A percentile compares a stretch with the other conserved stretches of the same genome.
These are phyloP conservation scores for Candida freyschussii DNA, from an alignment of 1,139 yeast species.

Conservation along the genomic window DNA sequence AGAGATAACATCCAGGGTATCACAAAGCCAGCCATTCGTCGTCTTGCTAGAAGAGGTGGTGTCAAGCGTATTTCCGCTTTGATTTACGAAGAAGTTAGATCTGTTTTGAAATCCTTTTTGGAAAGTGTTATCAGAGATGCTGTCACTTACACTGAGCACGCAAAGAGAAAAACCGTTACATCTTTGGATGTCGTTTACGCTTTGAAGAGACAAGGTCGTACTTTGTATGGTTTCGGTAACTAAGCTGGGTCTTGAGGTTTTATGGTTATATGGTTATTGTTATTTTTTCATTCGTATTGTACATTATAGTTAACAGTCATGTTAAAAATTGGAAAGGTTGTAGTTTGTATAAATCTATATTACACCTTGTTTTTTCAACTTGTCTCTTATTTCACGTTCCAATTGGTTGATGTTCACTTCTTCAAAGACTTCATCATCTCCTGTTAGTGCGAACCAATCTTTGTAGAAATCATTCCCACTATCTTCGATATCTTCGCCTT, in stretches of 20 bases:
- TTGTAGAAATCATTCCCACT: slow-evolving; percentile 33
- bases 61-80: slow-evolving; percentile 99
- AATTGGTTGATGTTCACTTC: slow-evolving; percentile 4
- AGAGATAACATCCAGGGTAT: slow-evolving; percentile 99
- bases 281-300: no score
- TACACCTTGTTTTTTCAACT: slow-evolving; percentile 3
- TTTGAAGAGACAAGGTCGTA: slow-evolving; percentile 99
- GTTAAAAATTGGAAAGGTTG: no score
- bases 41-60: slow-evolving; percentile 99
- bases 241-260: slow-evolving; percentile 33
- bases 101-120: slow-evolving; percentile 91
- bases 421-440: slow-evolving; percentile 21
- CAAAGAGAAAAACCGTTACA: slow-evolving; percentile 99
- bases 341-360: no score
- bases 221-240: slow-evolving; percentile 99
- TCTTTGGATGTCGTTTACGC: slow-evolving; percentile 98
- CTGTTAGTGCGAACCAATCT: slow-evolving; percentile 35
- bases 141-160: slow-evolving; percentile 99
- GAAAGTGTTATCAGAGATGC: slow-evolving; percentile 98
- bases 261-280: slow-evolving; percentile 7
- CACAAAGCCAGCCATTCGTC: slow-evolving; percentile 99
- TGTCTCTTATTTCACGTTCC: slow-evolving; percentile 3
- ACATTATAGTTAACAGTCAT: no score
- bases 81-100: slow-evolving; percentile 98
- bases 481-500: slow-evolving; percentile 38